Conservation (phyloP, 352 stramenopile genomes). For the Phytopythium mirpurense region DNA sequence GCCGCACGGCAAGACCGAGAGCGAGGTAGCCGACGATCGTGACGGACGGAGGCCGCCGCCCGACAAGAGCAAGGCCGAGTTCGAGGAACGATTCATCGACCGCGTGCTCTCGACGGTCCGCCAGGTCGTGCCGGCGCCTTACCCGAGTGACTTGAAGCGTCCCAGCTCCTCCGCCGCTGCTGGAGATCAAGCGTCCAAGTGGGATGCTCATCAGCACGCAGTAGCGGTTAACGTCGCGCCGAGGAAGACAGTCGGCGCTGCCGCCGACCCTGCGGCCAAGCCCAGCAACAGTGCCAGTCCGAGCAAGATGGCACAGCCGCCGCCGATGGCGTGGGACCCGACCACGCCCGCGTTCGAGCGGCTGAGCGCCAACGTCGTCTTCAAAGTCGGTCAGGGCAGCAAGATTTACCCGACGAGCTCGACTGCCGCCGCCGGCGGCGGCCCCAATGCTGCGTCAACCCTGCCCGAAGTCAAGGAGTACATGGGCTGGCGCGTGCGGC, state of each 20-base stretch:
- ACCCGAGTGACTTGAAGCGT: not conserved
- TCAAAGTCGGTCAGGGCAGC: slow-evolving; percentile 73
- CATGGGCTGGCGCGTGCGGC: slow-evolving; percentile 93
- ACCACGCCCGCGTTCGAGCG: slow-evolving; percentile 83
- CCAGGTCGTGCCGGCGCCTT: slow-evolving; percentile 17
- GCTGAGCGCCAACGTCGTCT: slow-evolving; percentile 80
- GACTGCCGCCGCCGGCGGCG: not conserved
- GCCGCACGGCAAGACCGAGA: slow-evolving; percentile 15
- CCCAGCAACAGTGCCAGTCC: not conserved
- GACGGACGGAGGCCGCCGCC: no score
- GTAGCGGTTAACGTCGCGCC: not conserved
- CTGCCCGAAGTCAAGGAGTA: slow-evolving; percentile 92
- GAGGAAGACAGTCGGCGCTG: not conserved
- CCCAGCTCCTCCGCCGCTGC: not conserved
- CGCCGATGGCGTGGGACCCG: slow-evolving; percentile 61
- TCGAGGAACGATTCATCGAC: slow-evolving; percentile 89
- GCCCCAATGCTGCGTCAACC: not conserved
- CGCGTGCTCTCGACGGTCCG: slow-evolving; percentile 70
- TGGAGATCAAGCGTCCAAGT: not conserved
- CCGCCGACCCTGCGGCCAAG: not conserved
- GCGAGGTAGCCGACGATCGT: no score
- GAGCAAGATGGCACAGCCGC: not conserved
- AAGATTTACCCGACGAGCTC: slow-evolving; percentile 83
- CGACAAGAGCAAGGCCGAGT: slow-evolving; percentile 19
- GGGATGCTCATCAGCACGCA: not conserved